Evolutionary conservation across 129 eudicot genomes (phyloP), one percentile per base, ranked within the genome.

Genomic region (Ambrosia trifida): DNA sequence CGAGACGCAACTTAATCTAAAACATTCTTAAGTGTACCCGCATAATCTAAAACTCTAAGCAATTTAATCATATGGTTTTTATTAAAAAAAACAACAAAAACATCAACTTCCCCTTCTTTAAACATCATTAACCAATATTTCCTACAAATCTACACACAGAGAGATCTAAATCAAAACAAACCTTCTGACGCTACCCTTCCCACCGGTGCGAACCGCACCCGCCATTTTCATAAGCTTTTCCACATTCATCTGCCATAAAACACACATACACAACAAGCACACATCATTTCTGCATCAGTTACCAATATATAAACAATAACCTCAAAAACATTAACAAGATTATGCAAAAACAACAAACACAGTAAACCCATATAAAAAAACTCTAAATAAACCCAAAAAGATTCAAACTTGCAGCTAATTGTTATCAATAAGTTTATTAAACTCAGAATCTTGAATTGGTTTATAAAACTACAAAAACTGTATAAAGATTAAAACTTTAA

Each of bases 221-320:
- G 96, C 93, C 96, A 89, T 89, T 82, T 89, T 89, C 89, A 35
- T 72, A 14, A 89, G 85, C 80, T 82, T 89, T 57, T 89, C 96
- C 66, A 83, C 87, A 86, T 86, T 84, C 93, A 89, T 89, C 96
- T 89, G 83, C 63, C 31, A 40, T 32, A 32, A 59, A 59, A 6
- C 41, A 59, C 35, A 2, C 4, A 53, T 20, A 5, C 7, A 20
- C 9, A 53, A 0, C 12, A 20, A 30, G 11, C 4, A 30, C 7
- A 20, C 30, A 56, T 24, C n/a, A 28, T 24, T 17, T 6, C 2
- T 51, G 30, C 7, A 51, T 17, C 3, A 51, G 58, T 54, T 19
- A 54, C 33, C 61, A 54, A 19, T 9, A 54, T 9, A 4, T 1
- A 12, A 31, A 4, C 12, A 3, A 4, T 3, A 31, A 17, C 2